Evolutionary conservation across 148 eudicot species (phyloP).

Genomic region (Heliamphora exappendiculata): DNA sequence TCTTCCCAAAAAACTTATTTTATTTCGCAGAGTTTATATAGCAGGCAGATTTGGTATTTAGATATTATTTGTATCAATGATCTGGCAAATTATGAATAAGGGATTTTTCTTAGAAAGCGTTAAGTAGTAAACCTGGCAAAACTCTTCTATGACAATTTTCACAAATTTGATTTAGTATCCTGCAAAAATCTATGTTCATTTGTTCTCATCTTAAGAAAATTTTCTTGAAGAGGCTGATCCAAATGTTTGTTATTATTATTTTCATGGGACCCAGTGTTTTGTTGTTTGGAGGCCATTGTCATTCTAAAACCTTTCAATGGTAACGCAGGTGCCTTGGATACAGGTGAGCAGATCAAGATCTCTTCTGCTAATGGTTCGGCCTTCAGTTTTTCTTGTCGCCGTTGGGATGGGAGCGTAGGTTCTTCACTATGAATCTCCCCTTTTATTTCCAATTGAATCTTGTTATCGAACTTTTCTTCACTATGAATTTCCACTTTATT

Average conservation of each 20-base stretch:
- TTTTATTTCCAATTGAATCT: conserved; percentile 7
- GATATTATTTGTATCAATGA: no score
- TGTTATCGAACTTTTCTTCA: background rate
- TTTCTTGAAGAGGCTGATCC: background rate
- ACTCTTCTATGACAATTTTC: background rate
- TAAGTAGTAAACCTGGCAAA: background rate
- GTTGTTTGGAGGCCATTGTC: background rate
- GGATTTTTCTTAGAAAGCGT: background rate
- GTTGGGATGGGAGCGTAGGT: conserved; percentile 80
- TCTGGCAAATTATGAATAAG: no score
- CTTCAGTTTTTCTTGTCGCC: conserved; percentile 64
- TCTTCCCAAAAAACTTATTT: background rate
- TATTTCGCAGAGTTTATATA: background rate
- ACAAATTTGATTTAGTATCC: background rate
- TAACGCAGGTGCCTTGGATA: conserved; percentile 79
- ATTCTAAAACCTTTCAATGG: background rate
- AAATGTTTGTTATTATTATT: background rate
- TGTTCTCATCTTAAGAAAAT: background rate
- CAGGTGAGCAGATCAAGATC: conserved; percentile 96
- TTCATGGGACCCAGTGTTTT: background rate
- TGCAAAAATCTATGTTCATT: conserved; percentile 1
- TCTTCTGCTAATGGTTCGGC: conserved; percentile 76
- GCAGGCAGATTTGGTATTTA: background rate
- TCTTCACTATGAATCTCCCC: conserved; percentile 9
- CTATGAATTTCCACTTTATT: conserved; percentile 9